phyloP scores from a whole-genome alignment of 2,329 filamentous ascomycete species.

The Verticillium zaregamsianum region DNA sequence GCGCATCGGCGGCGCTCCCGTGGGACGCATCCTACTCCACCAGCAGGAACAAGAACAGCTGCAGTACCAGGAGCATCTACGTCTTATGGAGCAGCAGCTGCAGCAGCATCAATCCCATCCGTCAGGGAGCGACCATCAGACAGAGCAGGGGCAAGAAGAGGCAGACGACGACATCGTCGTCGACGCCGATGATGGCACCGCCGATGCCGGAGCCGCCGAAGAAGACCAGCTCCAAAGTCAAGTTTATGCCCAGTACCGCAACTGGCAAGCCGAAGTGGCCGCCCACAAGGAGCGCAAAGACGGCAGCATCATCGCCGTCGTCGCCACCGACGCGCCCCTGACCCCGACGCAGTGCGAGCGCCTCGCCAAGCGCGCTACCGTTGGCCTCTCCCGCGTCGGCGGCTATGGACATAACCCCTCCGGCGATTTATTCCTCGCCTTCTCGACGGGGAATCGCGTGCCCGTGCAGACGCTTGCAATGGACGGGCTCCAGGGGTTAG shows the following conservation, averaged over 20 bases:
- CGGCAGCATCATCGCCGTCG: conserved; percentile 56
- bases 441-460: conserved; percentile 56
- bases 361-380: conserved; percentile 56
- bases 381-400: conserved; percentile 57
- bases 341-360: conserved; percentile 52
- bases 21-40: conserved; percentile 54
- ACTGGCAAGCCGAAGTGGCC: conserved; percentile 14
- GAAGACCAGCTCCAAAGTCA: neutral
- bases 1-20: conserved; percentile 54
- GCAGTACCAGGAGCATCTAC: neutral
- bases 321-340: conserved; percentile 59
- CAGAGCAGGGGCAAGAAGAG: neutral
- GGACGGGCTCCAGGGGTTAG: conserved; percentile 25
- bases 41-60: conserved; percentile 20
- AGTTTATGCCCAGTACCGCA: neutral
- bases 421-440: conserved; percentile 64
- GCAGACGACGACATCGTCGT: neutral
- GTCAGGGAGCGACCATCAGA: neutral
- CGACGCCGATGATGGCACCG: conserved; percentile 14
- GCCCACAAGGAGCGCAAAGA: conserved; percentile 47
- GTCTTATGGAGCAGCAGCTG: conserved; percentile 17
- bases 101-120: conserved; percentile 20
- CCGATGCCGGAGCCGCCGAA: conserved; percentile 7
- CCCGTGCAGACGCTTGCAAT: conserved; percentile 31
- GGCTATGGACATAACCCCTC: conserved; percentile 58